A percentile compares a stretch with the other conserved stretches of the same genome.
These are phyloP conservation scores for Prosopis cineraria DNA, from an alignment of 306 rosid species.

Conservation along the genomic window DNA sequence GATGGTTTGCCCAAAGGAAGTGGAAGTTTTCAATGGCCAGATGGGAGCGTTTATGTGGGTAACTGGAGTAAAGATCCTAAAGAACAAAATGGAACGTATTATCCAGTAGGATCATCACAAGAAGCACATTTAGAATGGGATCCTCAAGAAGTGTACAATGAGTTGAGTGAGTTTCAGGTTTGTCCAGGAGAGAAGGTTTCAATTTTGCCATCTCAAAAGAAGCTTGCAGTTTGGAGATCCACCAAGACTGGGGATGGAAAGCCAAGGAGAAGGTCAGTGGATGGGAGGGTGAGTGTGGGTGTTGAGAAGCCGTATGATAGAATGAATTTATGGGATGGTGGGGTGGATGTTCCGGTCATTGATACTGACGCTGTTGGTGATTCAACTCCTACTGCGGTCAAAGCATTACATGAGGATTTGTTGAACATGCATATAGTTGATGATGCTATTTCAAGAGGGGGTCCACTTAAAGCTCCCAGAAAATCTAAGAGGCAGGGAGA, in stretches of 20 bases:
- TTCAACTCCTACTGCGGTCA: conserved; percentile 42
- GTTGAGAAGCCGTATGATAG: conserved; percentile 67
- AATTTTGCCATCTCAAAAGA: conserved; percentile 80
- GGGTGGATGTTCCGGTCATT: conserved; percentile 14
- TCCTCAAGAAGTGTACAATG: conserved; percentile 68
- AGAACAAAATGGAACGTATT: conserved; percentile 64
- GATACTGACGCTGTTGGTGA: background rate
- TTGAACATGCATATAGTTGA: conserved; percentile 32
- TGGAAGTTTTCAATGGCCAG: conserved; percentile 72
- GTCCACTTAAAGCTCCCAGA: conserved; percentile 49
- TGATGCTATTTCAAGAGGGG: conserved; percentile 19
- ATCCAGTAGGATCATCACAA: conserved; percentile 44
- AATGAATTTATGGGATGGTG: conserved; percentile 63
- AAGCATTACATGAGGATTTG: conserved; percentile 47
- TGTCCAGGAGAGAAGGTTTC: conserved; percentile 72
- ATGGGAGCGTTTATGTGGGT: conserved; percentile 76
- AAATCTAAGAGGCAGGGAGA: conserved; percentile 78
- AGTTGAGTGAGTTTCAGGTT: conserved; percentile 48
- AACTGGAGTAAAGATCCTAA: conserved; percentile 62
- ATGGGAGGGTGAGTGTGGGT: conserved; percentile 69
- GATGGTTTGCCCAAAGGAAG: conserved; percentile 70
- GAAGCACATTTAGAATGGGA: conserved; percentile 69
- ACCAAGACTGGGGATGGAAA: conserved; percentile 50
- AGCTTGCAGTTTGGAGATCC: conserved; percentile 80
- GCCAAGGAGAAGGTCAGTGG: conserved; percentile 73